Conservation (phyloP, 768 basidiomycete genomes). For the Inosperma sp. region DNA sequence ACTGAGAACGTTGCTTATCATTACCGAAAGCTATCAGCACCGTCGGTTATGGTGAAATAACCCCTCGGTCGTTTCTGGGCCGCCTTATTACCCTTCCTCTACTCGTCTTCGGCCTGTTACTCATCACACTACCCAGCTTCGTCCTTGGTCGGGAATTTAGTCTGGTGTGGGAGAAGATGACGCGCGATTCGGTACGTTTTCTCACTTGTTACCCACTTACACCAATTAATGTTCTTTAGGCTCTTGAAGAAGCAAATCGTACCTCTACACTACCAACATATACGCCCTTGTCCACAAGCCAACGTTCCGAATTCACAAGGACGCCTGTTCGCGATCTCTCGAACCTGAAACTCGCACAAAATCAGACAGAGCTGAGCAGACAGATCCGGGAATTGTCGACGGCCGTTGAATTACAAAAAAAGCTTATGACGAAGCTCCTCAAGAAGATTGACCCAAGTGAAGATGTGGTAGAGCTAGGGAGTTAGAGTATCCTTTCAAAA, state of each 20-base stretch:
- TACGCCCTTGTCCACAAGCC: conserved; percentile 14
- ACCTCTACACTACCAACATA: conserved; percentile 4
- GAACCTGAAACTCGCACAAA: conserved; percentile 59
- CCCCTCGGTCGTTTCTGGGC: conserved; percentile 83
- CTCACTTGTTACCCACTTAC: background rate
- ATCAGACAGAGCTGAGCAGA: conserved; percentile 58
- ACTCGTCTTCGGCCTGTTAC: conserved; percentile 78
- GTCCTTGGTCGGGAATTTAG: conserved; percentile 92
- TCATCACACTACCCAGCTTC: conserved; percentile 89
- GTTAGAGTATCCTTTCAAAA: background rate
- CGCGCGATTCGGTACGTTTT: conserved; percentile 38
- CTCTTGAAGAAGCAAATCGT: conserved; percentile 3
- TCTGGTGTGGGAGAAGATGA: conserved; percentile 84
- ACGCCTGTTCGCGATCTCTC: conserved; percentile 40
- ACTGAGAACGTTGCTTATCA: background rate
- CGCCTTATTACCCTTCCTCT: conserved; percentile 82
- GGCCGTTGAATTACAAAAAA: conserved; percentile 56
- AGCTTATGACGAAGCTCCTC: conserved; percentile 39
- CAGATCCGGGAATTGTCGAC: conserved; percentile 58
- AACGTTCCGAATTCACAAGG: conserved; percentile 3
- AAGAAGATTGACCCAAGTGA: background rate
- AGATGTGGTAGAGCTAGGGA: background rate
- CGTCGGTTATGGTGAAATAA: conserved; percentile 90
- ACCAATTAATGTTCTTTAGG: conserved; percentile 1
- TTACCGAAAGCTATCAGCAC: conserved; percentile 69